Base-by-base conservation (phyloP, 805 yeast genomes). In the Candida stauntonica region DNA sequence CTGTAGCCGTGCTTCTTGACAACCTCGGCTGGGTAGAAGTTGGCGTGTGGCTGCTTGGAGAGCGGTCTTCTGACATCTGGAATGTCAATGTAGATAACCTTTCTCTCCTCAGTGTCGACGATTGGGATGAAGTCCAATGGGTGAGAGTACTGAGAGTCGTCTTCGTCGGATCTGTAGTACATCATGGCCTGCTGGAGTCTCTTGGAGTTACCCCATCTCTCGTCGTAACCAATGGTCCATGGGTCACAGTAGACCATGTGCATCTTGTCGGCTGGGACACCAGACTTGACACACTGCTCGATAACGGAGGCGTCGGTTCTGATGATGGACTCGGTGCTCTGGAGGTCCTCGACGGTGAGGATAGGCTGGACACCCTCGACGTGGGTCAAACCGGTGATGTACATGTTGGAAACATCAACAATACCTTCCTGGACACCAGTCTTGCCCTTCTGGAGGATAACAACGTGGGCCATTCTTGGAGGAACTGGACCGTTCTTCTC, bases 41-140 rank as follows among this genome's bases (percentile, higher is more conserved):
- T 79, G 38, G 87, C 64, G 60, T 80, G 86, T 61, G 78, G 75
- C 58, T 69, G 74, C 58, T 75, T 79, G 35, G 84, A 75, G 13
- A 83, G 70, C 54, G 81, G 79, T 63, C 87, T 74, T 68, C 93
- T 78, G 51, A 81, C 70, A 51, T 75, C 68, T 40, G 91, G 91
- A 53, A 83, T 76, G 62, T 84, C 93, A 50, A 84, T 81, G 60
- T 61, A 81, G 48, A 84, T 74, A 42, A 83, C 86, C 60, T 82
- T 77, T 38, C 67, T 67, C 41, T 72, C 74, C 60, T 79, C 81
- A 64, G 82, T 78, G 62, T 83, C 93, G 45, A 83, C 80, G 56
- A 83, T 81, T 44, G 93, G 93, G 52, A 88, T 77, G 68, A 84
- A 83, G 61, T 84, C 91, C 52, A 83, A 72, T 20, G 93, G 89